Evolutionary conservation across 345 rosid genomes (phyloP).

Genomic region (Eucalyptus fibrosa): DNA sequence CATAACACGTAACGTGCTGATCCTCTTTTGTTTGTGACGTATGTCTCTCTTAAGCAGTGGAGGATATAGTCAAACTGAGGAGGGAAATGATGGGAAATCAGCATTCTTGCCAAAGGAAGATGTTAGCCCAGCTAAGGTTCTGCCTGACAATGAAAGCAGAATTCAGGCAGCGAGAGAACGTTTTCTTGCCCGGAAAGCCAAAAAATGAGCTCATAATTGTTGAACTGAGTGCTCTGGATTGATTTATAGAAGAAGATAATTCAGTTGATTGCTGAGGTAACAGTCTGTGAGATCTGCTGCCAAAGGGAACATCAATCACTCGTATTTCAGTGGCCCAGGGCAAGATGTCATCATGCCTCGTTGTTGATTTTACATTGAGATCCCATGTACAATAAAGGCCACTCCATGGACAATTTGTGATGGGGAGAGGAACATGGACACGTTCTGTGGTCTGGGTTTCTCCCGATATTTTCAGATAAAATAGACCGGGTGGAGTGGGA

Average conservation of each 20-base stretch:
- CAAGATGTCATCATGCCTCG: not conserved
- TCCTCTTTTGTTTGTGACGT: not conserved
- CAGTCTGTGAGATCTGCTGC: not conserved
- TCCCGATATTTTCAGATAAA: not conserved
- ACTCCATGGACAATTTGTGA: not conserved
- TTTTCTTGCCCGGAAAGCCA: conserved; percentile 77
- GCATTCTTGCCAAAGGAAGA: conserved; percentile 11
- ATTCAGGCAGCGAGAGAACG: conserved; percentile 86
- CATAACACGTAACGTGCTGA: not conserved
- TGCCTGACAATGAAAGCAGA: conserved; percentile 33
- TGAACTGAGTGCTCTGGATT: not conserved
- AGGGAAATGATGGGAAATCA: conserved; percentile 16
- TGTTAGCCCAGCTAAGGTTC: not conserved
- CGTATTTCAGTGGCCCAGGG: not conserved
- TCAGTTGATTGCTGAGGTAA: not conserved
- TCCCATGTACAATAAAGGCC: not conserved
- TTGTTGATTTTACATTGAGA: not conserved
- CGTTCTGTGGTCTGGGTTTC: not conserved
- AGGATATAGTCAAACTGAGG: conserved; percentile 21
- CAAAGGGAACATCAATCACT: not conserved
- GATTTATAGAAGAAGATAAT: not conserved
- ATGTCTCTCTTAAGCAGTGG: conserved; percentile 30
- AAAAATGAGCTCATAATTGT: conserved; percentile 12
- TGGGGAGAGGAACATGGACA: not conserved
- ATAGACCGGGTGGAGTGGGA: not conserved